Evolutionary conservation across 2,329 filamentous ascomycete genomes (phyloP).

Genomic region (Aspergillus viridinutans): DNA sequence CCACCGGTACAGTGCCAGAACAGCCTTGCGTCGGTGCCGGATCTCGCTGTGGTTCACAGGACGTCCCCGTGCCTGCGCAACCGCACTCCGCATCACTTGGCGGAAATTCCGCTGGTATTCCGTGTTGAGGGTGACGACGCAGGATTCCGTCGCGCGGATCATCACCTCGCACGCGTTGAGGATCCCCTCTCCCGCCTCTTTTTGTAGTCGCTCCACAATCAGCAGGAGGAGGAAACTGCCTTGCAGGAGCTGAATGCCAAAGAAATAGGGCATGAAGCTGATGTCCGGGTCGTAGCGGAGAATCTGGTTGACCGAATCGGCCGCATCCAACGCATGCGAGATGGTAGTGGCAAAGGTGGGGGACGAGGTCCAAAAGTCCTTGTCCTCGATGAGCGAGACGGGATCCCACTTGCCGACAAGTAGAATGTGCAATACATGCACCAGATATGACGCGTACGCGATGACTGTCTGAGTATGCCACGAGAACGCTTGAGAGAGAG

Average conservation of each 20-base stretch:
- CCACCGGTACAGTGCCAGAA: slow-evolving; percentile 84
- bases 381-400: slow-evolving; percentile 86
- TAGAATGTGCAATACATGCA: slow-evolving; percentile 88
- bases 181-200: slow-evolving; percentile 79
- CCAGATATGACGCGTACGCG: slow-evolving; percentile 85
- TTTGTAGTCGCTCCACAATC: slow-evolving; percentile 83
- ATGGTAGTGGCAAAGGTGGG: slow-evolving; percentile 84
- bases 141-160: slow-evolving; percentile 85
- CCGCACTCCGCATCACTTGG: slow-evolving; percentile 87
- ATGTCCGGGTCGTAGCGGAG: slow-evolving; percentile 86
- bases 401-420: slow-evolving; percentile 96
- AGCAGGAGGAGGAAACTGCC: slow-evolving; percentile 82
- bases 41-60: slow-evolving; percentile 83
- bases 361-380: slow-evolving; percentile 89
- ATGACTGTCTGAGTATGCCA: slow-evolving; percentile 77
- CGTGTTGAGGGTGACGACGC: slow-evolving; percentile 84
- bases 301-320: slow-evolving; percentile 81
- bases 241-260: slow-evolving; percentile 87
- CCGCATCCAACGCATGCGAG: slow-evolving; percentile 80
- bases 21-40: slow-evolving; percentile 75
- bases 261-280: slow-evolving; percentile 97
- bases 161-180: slow-evolving; percentile 89
- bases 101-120: slow-evolving; percentile 96
- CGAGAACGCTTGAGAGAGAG: slow-evolving; percentile 30
- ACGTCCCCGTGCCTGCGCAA: slow-evolving; percentile 80